Conservation (phyloP, 257 asterid species). For the Orobanche coerulescens region DNA sequence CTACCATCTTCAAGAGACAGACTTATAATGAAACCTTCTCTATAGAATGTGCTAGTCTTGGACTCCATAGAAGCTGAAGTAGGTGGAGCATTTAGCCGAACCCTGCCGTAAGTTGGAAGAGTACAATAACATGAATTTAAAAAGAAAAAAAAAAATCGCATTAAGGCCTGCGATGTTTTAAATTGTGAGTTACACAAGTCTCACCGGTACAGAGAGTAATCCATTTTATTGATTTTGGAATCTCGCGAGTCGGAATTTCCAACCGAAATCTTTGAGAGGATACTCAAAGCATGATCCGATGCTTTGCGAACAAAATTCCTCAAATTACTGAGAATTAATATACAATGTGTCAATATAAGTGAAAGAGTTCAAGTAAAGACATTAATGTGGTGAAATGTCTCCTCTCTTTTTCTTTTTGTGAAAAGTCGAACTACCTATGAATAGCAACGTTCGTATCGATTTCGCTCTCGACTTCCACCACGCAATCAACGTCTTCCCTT, state of each 20-base stretch:
- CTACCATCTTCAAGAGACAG: slow-evolving; percentile 76
- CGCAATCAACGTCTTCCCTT: slow-evolving; percentile 53
- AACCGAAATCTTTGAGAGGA: slow-evolving; percentile 47
- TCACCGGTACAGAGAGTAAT: slow-evolving; percentile 67
- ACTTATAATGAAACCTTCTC: slow-evolving; percentile 81
- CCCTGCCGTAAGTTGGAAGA: slow-evolving; percentile 41
- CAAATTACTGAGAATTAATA: slow-evolving; percentile 47
- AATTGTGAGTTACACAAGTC: slow-evolving; percentile 20
- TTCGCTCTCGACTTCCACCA: slow-evolving; percentile 84
- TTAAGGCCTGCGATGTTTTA: not conserved
- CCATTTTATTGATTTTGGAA: slow-evolving; percentile 56
- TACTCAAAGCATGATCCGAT: slow-evolving; percentile 48
- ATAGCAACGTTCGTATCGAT: slow-evolving; percentile 66
- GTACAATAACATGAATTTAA: too few relatives aligned
- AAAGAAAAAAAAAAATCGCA: not conserved
- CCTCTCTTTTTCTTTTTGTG: slow-evolving; percentile 11
- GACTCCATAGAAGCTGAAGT: slow-evolving; percentile 55
- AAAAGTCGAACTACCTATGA: slow-evolving; percentile 50
- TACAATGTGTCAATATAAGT: slow-evolving; percentile 23
- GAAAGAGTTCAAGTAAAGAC: slow-evolving; percentile 11
- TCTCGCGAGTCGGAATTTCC: slow-evolving; percentile 30
- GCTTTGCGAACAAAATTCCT: slow-evolving; percentile 56
- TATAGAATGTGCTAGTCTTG: slow-evolving; percentile 31
- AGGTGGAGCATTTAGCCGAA: slow-evolving; percentile 82
- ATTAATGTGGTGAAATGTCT: slow-evolving; percentile 7